phyloP scores from a whole-genome alignment of 2,329 filamentous ascomycete genomes.

The Calonectria multiphialidica region DNA sequence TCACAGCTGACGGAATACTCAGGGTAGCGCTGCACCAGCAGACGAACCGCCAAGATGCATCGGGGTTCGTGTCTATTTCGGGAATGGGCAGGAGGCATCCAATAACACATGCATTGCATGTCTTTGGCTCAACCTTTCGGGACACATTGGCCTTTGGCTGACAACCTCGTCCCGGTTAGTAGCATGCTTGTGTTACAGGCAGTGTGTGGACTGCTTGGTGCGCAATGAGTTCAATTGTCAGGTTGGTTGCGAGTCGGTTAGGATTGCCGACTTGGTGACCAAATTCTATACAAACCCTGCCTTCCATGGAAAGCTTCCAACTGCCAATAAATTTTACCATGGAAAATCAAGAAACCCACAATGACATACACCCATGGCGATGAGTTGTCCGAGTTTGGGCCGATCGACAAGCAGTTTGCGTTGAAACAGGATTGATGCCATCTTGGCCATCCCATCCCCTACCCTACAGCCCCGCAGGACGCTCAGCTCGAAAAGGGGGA shows the following conservation, averaged over 20 bases:
- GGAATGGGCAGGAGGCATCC: constrained; percentile 13
- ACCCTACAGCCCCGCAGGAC: neutral
- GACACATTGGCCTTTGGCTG: neutral
- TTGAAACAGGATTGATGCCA: neutral
- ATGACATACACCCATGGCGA: neutral
- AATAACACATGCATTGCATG: neutral
- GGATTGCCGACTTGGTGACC: neutral
- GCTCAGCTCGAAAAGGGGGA: neutral
- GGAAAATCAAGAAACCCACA: neutral
- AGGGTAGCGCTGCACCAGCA: constrained; percentile 1
- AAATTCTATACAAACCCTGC: neutral
- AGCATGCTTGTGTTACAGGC: neutral
- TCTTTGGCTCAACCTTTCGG: neutral
- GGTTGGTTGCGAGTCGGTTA: neutral
- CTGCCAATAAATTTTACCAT: too few relatives aligned
- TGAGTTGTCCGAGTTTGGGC: neutral
- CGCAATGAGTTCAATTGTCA: too few relatives aligned
- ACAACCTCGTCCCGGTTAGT: neutral
- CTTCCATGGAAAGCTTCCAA: neutral
- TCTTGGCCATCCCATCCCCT: neutral
- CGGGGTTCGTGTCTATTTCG: constrained; percentile 7
- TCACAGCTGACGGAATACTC: neutral
- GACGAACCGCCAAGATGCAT: constrained; percentile 9
- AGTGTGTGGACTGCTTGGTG: neutral
- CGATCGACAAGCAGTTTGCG: neutral